Percentiles rank a stretch among this genome's conserved stretches.
These are phyloP conservation scores for Stephanodiscus minutulus DNA, from an alignment of 108 stramenopile genomes.

Conservation along the genomic window DNA sequence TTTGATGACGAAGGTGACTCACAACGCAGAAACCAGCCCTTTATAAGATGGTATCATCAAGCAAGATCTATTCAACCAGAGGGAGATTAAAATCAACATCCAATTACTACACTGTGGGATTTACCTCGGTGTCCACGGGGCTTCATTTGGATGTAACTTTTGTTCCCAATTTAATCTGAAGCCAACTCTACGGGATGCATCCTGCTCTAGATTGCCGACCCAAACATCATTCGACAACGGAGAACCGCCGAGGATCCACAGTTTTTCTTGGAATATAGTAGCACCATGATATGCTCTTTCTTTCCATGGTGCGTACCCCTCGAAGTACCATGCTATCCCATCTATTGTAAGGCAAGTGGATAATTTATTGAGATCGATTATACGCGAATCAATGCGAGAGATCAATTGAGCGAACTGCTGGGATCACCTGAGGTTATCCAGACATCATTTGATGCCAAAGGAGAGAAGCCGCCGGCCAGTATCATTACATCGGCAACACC, in stretches of 20 bases:
- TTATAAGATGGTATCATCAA: not conserved
- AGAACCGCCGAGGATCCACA: slow-evolving; percentile 71
- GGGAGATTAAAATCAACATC: not conserved
- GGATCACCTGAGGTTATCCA: no score
- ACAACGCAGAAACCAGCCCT: slow-evolving; percentile 44
- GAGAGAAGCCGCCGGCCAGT: slow-evolving; percentile 65
- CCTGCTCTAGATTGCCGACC: slow-evolving; percentile 42
- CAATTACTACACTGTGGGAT: no score
- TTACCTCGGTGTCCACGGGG: slow-evolving; percentile 45
- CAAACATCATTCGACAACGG: slow-evolving; percentile 81
- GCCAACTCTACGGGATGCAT: slow-evolving; percentile 22
- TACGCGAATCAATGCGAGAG: no score
- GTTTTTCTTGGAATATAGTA: slow-evolving; percentile 41
- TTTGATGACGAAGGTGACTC: slow-evolving; percentile 8
- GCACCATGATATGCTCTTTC: slow-evolving; percentile 72
- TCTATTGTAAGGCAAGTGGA: no score
- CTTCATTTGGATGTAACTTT: slow-evolving; percentile 17
- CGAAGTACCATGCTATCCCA: slow-evolving; percentile 69
- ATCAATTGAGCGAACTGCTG: no score
- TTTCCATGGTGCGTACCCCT: slow-evolving; percentile 71
- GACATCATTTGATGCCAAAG: slow-evolving; percentile 72
- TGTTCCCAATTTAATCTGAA: slow-evolving; percentile 38
- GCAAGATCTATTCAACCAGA: not conserved
- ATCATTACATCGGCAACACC: slow-evolving; percentile 67
- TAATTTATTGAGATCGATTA: no score